Evolutionary conservation across 345 rosid species (phyloP), one percentile per base, ranked within the genome.

Genomic region (Carallia pectinifolia): DNA sequence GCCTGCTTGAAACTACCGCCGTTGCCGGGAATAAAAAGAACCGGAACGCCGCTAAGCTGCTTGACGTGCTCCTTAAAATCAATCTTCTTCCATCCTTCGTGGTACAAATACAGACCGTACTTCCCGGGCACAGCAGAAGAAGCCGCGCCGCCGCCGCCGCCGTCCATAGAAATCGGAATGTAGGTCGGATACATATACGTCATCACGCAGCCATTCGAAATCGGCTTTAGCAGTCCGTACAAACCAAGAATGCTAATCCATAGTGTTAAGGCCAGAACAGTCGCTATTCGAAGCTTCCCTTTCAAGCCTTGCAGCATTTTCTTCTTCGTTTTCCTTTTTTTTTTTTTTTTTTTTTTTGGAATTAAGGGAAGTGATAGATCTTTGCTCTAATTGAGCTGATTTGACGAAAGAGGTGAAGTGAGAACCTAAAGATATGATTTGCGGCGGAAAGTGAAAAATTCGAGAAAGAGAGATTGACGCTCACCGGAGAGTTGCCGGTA

Each of bases 1-100:
- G 77, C 99, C 97, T 92, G 98, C 81, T 95, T 95, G 84, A 85
- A 95, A 87, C 98, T 92, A 69, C 99, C 99, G 0, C 97, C 91
- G 67, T 95, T 95, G 18, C 99, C 99, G 4, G 99, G 99, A 69
- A 95, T 85, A 66, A 92, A 95, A 76, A 95, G 99, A 75, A 92
- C 87, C 0, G 99, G 99, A 60, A 95, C 85, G n/a, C 99, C 99
- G 59, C 71, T 87, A 48, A 95, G 96, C 75, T 88, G 87, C 87
- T 85, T 87, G 29, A 92, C 72, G 73, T 89, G 98, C 61, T 90
- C 92, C 66, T 72, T 73, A 63, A 85, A 89, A 67, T 95, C 97
- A 59, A 95, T 95, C 84, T 87, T 95, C 76, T 82, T 89, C 99
- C 99, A 95, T 1, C 99, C 98, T 85, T 95, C 99, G 44, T 92